phyloP scores from a whole-genome alignment of 2,329 filamentous ascomycete species.

The Elsinoe ampelina region DNA sequence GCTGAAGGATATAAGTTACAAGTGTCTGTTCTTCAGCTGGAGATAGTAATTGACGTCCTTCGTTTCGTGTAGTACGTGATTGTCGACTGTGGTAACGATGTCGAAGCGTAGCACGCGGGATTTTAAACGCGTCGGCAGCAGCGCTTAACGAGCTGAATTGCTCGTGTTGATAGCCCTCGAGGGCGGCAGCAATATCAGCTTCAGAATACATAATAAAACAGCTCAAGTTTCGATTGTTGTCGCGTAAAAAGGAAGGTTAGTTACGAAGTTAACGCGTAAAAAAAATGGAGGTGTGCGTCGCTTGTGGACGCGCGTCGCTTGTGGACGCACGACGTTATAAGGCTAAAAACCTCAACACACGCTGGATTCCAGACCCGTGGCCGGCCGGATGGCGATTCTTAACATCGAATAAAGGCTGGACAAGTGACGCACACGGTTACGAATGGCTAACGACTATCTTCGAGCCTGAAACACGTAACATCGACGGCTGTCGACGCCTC shows the following conservation, averaged over 20 bases:
- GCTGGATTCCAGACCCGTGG: too few relatives aligned
- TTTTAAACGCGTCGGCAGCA: neutral
- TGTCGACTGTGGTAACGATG: neutral
- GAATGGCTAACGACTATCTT: too few relatives aligned
- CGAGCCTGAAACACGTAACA: too few relatives aligned
- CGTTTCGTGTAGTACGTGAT: neutral
- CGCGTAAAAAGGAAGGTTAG: neutral
- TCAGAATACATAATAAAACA: neutral
- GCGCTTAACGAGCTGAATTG: neutral
- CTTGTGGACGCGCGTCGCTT: neutral
- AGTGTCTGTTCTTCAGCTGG: neutral
- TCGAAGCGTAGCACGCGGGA: neutral
- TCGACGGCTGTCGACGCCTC: too few relatives aligned
- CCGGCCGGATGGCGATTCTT: too few relatives aligned
- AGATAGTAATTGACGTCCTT: neutral
- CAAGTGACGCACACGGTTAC: too few relatives aligned
- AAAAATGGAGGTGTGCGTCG: neutral
- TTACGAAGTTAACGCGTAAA: neutral
- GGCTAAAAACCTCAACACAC: too few relatives aligned
- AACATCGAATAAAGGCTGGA: too few relatives aligned
- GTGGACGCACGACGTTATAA: too few relatives aligned
- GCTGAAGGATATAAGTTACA: neutral
- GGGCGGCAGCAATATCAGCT: neutral
- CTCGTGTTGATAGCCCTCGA: neutral
- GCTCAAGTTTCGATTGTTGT: neutral